Conservation (phyloP, 2,329 filamentous ascomycete genomes). For the Calonectria pseudoturangicola region DNA sequence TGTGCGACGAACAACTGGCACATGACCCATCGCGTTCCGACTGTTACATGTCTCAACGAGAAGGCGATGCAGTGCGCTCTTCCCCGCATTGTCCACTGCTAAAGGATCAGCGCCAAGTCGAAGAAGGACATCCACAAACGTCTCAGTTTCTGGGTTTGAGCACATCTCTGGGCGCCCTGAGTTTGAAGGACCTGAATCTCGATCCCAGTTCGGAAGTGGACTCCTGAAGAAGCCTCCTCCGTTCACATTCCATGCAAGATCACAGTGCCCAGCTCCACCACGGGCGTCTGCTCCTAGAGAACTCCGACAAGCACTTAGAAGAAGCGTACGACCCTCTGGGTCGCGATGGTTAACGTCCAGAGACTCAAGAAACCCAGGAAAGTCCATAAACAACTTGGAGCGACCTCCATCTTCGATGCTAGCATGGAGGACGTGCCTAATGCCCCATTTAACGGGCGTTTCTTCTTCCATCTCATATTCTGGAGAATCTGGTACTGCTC, state of each 20-base stretch:
- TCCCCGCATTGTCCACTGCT: slow-evolving; percentile 13
- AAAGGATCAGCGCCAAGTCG: slow-evolving; percentile 24
- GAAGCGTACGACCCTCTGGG: slow-evolving; percentile 14
- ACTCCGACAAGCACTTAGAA: slow-evolving; percentile 19
- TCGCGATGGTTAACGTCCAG: slow-evolving; percentile 24
- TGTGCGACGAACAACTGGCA: slow-evolving; percentile 12
- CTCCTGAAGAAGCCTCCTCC: background rate
- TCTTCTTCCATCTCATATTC: slow-evolving; percentile 1
- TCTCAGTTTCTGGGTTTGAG: background rate
- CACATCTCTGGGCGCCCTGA: background rate
- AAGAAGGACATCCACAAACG: slow-evolving; percentile 22
- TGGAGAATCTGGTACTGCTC: background rate
- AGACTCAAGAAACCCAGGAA: slow-evolving; percentile 12
- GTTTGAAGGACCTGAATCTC: background rate
- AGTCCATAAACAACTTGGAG: slow-evolving; percentile 2
- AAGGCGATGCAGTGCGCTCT: slow-evolving; percentile 16
- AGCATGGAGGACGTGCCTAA: slow-evolving; percentile 17
- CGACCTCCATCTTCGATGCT: slow-evolving; percentile 18
- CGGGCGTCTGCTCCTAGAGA: slow-evolving; percentile 14
- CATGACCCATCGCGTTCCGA: background rate
- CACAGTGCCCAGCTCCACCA: background rate
- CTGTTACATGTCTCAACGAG: background rate
- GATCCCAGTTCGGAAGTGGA: slow-evolving; percentile 6
- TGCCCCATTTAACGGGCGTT: background rate
- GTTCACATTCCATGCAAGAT: background rate